Evolutionary conservation across 768 basidiomycete genomes (phyloP), one percentile per base, ranked within the genome.

Genomic region (Pulveroboletus ravenelii): DNA sequence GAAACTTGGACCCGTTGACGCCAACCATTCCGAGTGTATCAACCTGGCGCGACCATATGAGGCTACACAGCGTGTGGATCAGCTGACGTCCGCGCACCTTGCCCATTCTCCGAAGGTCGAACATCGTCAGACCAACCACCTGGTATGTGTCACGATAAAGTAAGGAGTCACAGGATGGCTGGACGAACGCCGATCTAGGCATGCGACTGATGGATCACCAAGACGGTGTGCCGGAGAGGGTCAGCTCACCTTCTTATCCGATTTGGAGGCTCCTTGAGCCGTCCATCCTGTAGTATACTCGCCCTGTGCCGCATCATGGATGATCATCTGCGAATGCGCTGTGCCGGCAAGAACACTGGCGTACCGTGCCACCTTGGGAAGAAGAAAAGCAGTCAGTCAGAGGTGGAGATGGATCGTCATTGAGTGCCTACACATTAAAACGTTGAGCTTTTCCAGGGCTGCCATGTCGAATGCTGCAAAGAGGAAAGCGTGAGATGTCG

Each of bases 271-370:
- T n/a, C 93, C 93, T 34, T 87, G 81, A 12, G 82, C 84, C 10
- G 89, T 92, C 89, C 89, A 95, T 65, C 93, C 93, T 45, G 93
- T 95, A 54, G 93, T 95, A 66, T 95, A 95, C 74, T 94, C 90
- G 38, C 89, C 89, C 82, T 80, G 47, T 4, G 23, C 34, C 18
- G 32, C 30, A 32, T 50, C 18, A 35, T 34, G 32, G 46, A 45
- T 37, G 37, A 50, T 50, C 31, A 20, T 23, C 18, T 41, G 51
- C 15, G 10, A 23, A 14, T 15, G 12, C 14, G 30, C 31, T 7
- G 4, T 17, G 30, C 31, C 7, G 5, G 4, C 36, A 27, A 39
- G 41, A 20, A 45, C 36, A 23, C 31, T 9, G 18, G 64, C 74
- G 47, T 57, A 74, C 72, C 45, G 74, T 74, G 44, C 78, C 77